A percentile compares a stretch with the other conserved stretches of the same genome.
Conservation (phyloP, 495 filamentous ascomycete species). For the Jackrogersella minutella region DNA sequence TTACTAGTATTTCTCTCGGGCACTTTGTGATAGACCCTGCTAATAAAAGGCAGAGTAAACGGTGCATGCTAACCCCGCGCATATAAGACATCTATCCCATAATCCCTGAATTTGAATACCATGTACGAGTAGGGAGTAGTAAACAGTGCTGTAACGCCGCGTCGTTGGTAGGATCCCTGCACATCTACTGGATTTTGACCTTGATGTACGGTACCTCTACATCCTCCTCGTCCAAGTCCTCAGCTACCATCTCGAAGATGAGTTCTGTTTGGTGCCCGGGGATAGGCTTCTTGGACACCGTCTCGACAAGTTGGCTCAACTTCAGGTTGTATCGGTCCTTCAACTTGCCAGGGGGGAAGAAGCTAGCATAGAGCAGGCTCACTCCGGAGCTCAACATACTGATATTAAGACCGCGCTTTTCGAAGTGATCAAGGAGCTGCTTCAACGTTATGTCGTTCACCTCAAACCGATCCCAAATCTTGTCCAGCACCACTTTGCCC, state of each 20-base stretch:
- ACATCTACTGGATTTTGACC: conserved; percentile 66
- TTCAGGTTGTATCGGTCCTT: conserved; percentile 71
- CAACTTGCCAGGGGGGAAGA: conserved; percentile 87
- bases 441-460: conserved; percentile 82
- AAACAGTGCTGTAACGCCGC: neutral
- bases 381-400: conserved; percentile 97
- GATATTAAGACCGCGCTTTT: conserved; percentile 78
- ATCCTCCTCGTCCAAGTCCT: conserved; percentile 90
- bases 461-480: conserved; percentile 98
- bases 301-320: conserved; percentile 86
- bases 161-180: neutral
- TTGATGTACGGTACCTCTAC: conserved; percentile 98
- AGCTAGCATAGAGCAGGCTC: conserved; percentile 93
- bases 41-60: conserved; percentile 7
- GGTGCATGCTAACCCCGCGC: conserved; percentile 15
- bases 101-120: conserved; percentile 11
- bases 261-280: conserved; percentile 92
- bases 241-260: conserved; percentile 94
- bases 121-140: conserved; percentile 1
- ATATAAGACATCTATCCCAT: conserved; percentile 27
- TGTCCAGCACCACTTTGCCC: conserved; percentile 86
- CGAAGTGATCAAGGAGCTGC: conserved; percentile 84
- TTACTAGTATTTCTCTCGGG: conserved; percentile 13
- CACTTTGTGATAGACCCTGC: conserved; percentile 7
- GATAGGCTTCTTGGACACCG: conserved; percentile 89